Evolutionary conservation across 805 yeast species (phyloP).

Genomic region (Nakazawaea anatomiae): DNA sequence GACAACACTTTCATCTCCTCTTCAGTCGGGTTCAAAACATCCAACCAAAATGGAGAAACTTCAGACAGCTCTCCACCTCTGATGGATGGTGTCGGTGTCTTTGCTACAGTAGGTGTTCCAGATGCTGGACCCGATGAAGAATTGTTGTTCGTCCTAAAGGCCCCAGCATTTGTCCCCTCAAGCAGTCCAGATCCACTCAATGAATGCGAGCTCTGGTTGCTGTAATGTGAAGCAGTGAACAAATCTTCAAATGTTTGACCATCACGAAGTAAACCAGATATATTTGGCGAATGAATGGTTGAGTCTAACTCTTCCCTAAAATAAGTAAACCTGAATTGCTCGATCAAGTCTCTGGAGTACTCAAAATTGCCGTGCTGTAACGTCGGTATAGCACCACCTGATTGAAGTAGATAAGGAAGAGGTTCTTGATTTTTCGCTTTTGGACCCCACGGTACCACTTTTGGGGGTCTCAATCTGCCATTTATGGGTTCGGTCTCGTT

Average conservation of each 20-base stretch:
- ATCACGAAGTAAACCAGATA: constrained; percentile 71
- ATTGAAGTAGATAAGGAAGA: constrained; percentile 14
- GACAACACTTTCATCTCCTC: constrained; percentile 92
- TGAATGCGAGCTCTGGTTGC: not conserved
- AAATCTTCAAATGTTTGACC: constrained; percentile 57
- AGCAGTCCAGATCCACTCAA: not conserved
- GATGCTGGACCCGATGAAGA: constrained; percentile 8
- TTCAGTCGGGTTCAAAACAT: constrained; percentile 87
- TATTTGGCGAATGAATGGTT: constrained; percentile 86
- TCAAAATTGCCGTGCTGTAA: constrained; percentile 5
- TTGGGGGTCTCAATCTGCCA: constrained; percentile 72
- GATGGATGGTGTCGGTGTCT: constrained; percentile 21
- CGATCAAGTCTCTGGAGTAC: constrained; percentile 19
- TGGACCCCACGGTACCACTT: constrained; percentile 69
- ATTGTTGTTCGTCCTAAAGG: constrained; percentile 10
- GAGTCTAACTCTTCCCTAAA: constrained; percentile 85
- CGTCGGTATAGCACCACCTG: constrained; percentile 6
- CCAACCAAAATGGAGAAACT: constrained; percentile 84
- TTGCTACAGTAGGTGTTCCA: constrained; percentile 11
- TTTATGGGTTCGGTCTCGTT: constrained; percentile 51
- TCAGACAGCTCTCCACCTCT: constrained; percentile 19
- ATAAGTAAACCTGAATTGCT: constrained; percentile 77
- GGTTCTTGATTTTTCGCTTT: constrained; percentile 13
- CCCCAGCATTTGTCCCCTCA: not conserved
- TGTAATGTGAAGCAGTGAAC: constrained; percentile 43